Evolutionary conservation across 139 green algal species (phyloP).

Genomic region (Deuterostichococcus epilithicus): DNA sequence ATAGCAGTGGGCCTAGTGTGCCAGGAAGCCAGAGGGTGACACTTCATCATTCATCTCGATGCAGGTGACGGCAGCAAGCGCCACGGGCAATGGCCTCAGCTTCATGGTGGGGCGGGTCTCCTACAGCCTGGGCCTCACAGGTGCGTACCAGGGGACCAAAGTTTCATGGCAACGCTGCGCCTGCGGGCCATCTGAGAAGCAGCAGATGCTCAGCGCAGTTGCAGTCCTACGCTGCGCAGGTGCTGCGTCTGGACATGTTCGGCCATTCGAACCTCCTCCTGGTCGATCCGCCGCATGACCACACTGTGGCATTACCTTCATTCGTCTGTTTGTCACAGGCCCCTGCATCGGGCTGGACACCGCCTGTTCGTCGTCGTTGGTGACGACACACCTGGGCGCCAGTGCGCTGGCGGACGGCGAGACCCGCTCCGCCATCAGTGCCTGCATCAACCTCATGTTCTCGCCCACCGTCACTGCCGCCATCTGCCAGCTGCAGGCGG

Average conservation of each 20-base stretch:
- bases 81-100: conserved; percentile 25
- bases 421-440: conserved; percentile 22
- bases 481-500: conserved; percentile 23
- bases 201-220: background rate
- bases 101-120: conserved; percentile 58
- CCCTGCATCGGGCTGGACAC: conserved; percentile 50
- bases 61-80: conserved; percentile 9
- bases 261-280: too few species aligned
- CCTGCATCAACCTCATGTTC: conserved; percentile 61
- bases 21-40: too few species aligned
- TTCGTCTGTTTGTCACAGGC: conserved; percentile 10
- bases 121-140: conserved; percentile 70
- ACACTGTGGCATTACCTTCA: too few species aligned
- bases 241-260: too few species aligned
- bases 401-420: conserved; percentile 4
- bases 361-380: conserved; percentile 35
- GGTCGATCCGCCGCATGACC: too few species aligned
- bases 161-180: too few species aligned
- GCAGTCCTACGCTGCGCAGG: too few species aligned
- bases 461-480: conserved; percentile 19
- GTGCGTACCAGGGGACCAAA: conserved; percentile 19
- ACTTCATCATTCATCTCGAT: background rate
- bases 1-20: too few species aligned
- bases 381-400: conserved; percentile 52
- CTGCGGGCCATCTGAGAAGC: too few species aligned